Base-by-base conservation (phyloP, 2,329 filamentous ascomycete genomes). In the Fusarium mexicanum region DNA sequence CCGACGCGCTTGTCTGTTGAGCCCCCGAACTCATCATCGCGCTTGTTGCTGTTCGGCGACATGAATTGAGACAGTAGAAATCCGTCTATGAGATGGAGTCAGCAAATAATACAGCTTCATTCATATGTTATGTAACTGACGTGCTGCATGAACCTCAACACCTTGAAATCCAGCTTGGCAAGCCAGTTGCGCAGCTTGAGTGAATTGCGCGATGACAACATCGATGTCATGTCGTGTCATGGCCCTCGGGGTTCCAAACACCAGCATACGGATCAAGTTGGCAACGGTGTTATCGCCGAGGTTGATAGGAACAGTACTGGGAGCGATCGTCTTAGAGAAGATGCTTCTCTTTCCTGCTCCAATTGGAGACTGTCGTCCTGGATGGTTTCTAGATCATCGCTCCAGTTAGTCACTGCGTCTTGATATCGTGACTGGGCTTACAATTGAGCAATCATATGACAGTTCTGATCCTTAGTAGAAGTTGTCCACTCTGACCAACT, bases 361-460 rank as follows among this genome's bases (percentile, higher is more conserved):
- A 16, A 58, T 35, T 22, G 29, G 7, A 17, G 54, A 58, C 9
- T 58, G 54, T 0, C 40, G 29, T 4, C 29, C 40, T 35, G 54
- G 29, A 7, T 58, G 54, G 9, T 58, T 58, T 7, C 54, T 58
- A 4, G 0, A 8, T 6, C 6, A 33, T 51, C 22, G 16, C 11
- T 13, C 11, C 10, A 3, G 8, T 50, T 33, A 50, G 16, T 3
- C 13, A 4, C 20, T 0, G 22, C 9, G 6, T 31, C 26, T 48
- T 11, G 22, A 13, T 3, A 13, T 3, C 20, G 2, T 9, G 12
- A 9, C 9, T 8, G 0, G 6, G 7, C 38, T 38, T 44, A 46
- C 40, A 58, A 24, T 26, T 58, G 54, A 26, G 54, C 54, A 22
- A 47, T 58, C n/a, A 58, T 58, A 26, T 46, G 54, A 12, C 54